Base-by-base conservation (phyloP, 2,329 filamentous ascomycete species). In the Colletotrichum lupini region DNA sequence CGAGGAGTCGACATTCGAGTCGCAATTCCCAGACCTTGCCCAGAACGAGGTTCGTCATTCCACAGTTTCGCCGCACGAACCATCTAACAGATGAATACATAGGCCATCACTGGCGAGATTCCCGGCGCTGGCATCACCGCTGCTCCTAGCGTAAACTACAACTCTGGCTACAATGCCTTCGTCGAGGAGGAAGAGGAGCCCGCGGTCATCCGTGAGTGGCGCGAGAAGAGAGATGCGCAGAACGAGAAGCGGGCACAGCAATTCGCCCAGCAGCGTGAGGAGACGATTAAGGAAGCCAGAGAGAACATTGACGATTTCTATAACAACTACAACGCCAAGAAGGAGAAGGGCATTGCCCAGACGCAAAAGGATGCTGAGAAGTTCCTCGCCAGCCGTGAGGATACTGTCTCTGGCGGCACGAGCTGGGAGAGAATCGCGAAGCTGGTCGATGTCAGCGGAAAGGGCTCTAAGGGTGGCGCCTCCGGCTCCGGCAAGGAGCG, bases 341-440 rank as follows among this genome's bases (percentile, higher is more conserved):
- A 97, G 83, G 97, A 99, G 83, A 98, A 98, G 89, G 91, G 90
- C 73, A 93, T 98, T 77, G 88, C 93, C 26, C 94, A 97, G 86
- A 97, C 96, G 69, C 91, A 93, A 79, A 93, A 94, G 82, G 97
- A 99, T 78, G 97, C 96, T 7, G 96, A 98, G 80, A 92, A 98
- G 81, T 99, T 98, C 84, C 86, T 98, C 59, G 92, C 90, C 67
- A 95, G 88, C 83, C 91, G 95, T 74, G 96, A 99, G 82, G 95
- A 98, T 82, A 98, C 95, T 52, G 94, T 95, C 28, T 94, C 94
- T 12, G 97, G 97, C 63, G 97, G 97, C 75, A 99, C 97, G 5
- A 97, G 94, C 88, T 99, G 97, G 97, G 97, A 99, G 86, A 93
- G 97, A 77, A 98, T 99, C 80, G 93, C 95, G 28, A 99, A 98